A percentile compares a stretch with the other conserved stretches of the same genome.
These are phyloP conservation scores for Dryadomyces quercus-mongolicae DNA, from an alignment of 2,329 filamentous ascomycete genomes.

Conservation along the genomic window DNA sequence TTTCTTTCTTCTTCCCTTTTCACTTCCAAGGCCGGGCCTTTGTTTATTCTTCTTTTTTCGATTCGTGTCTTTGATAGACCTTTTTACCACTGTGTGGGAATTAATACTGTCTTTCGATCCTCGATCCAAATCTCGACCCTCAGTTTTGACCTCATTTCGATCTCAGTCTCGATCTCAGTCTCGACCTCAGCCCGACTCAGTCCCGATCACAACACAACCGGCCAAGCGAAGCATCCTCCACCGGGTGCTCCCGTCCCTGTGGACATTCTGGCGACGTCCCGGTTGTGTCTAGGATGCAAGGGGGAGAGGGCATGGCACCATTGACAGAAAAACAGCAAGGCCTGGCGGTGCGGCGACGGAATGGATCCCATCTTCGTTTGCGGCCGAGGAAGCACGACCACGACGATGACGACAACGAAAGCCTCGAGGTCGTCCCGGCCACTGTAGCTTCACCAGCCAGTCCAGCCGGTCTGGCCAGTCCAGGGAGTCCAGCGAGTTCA, in stretches of 20 bases:
- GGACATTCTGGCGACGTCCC: conserved; percentile 11
- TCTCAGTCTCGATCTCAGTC: not conserved
- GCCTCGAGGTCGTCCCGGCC: too few species aligned
- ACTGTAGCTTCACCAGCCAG: too few species aligned
- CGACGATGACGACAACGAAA: too few species aligned
- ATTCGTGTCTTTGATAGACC: not conserved
- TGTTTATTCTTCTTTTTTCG: conserved; percentile 9
- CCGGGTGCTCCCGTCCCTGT: conserved; percentile 6
- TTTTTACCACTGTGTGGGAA: not conserved
- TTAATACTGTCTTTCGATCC: not conserved
- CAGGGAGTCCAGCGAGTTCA: not conserved
- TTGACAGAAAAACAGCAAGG: conserved; percentile 6
- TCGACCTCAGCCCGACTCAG: not conserved
- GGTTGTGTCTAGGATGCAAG: conserved; percentile 12
- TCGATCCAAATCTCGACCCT: not conserved
- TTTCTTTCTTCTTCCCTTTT: conserved; percentile 1
- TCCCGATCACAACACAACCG: too few species aligned
- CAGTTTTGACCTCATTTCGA: not conserved
- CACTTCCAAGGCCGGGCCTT: conserved; percentile 15
- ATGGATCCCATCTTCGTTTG: conserved; percentile 5
- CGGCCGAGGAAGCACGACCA: not conserved
- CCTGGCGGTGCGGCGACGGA: conserved; percentile 8
- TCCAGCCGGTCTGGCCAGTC: too few species aligned
- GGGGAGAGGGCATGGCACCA: conserved; percentile 19
- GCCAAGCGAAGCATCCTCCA: not conserved